Evolutionary conservation across 768 basidiomycete species (phyloP), one percentile per base, ranked within the genome.

Genomic region (Tulasnella sp.): DNA sequence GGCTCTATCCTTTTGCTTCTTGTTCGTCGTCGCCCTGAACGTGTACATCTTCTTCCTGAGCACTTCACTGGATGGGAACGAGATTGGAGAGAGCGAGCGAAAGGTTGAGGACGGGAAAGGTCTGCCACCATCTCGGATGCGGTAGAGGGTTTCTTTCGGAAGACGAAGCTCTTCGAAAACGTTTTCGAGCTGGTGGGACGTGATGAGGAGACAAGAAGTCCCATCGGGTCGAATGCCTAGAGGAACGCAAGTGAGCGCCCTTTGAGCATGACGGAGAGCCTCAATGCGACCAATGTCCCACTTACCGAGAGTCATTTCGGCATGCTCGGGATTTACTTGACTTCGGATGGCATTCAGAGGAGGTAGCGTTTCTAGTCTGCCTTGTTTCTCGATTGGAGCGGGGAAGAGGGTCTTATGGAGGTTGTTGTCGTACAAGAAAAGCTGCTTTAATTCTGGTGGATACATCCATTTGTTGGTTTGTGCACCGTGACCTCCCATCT

Each of bases 241-340:
- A 44, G 32, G 72, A 73, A 73, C 44, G n/a, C 20, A 16, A 51
- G 16, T 37, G n/a, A 5, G 57, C 0, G 57, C 3, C 0, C n/a
- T 40, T 44, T 23, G 46, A 29, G 35, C n/a, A 3, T 20, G 42
- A 6, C 35, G 35, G 42, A 26, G n/a, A 13, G 57, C n/a, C 32
- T 26, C 13, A 16, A 29, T 67, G 7, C 7, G 61, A 5, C 23
- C 32, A 9, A 29, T 26, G 26, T 2, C 11, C 26, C 20, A 20
- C 74, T 55, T 18, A 55, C 74, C 74, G 1, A 75, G 32, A 13
- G 55, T 75, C n/a, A 75, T 39, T 39, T 75, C 46, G 35, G 46
- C 42, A 13, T 75, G 74, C 15, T 48, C 74, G 11, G 39, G 29
- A 13, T 61, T 67, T 0, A 26, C 3, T 26, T 51, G 26, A 29